Base-by-base conservation (phyloP, 176 grass and related monocot species). In the Themeda triandra region DNA sequence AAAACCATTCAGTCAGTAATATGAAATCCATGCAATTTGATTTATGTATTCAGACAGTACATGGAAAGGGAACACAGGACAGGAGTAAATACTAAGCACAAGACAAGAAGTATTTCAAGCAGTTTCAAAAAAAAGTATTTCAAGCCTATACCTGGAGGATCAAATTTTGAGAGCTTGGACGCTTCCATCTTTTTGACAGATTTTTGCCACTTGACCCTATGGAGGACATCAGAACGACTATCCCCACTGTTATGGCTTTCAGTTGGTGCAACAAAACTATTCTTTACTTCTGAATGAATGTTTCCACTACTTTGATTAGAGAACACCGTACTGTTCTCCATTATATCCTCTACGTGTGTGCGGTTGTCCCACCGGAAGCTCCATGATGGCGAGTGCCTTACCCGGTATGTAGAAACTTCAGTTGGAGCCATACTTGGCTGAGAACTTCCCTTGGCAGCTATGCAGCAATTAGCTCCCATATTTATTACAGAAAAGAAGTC, bases 361-460 rank as follows among this genome's bases (percentile, higher is more conserved):
- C 92, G 88, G 73, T 97, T 97, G 79, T 94, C 88, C 92, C 95
- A 94, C 72, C 95, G 92, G 76, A 94, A 97, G 71, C 89, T 92
- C 92, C 92, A 92, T 54, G 89, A 88, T 63, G 95, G 92, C 3
- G 95, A 97, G 54, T 92, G 95, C 69, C 90, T 94, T 73, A 87
- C 25, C 73, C 91, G 90, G 85, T 86, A 90, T n/a, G 86, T 70
- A 69, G 94, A 92, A 30, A 89, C 80, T 87, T 92, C 92, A 65
- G 84, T 54, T 7, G 81, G 94, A 36, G 27, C 73, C 30, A 87
- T 66, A 70, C 81, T 72, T 72, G 80, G 88, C 44, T 86, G 85
- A 70, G 90, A 72, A 63, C 83, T 89, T 70, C 91, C 84, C 59
- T 94, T 91, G 69, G 88, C 78, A 86, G 88, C 95, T 53, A 92